Evolutionary conservation across 75 land plant genomes (phyloP), one percentile per base, ranked within the genome.

Genomic region (Selaginella moellendorffii): DNA sequence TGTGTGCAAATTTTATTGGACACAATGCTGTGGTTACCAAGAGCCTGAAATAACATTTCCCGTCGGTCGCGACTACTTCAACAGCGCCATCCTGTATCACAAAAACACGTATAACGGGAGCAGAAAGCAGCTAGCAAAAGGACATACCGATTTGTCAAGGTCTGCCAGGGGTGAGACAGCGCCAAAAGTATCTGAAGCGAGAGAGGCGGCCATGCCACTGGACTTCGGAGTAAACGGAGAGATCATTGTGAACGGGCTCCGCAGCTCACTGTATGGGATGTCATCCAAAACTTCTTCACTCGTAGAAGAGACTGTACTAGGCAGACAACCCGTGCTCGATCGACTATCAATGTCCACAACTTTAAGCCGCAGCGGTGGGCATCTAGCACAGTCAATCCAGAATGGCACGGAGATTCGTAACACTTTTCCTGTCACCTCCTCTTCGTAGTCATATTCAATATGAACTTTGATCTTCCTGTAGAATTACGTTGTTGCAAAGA

Each of bases 381-480:
- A 86, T 61, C 82, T 78, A 28, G 68, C 63, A 70, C 82, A 69
- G 69, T 78, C 76, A 52, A 95, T 66, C 99, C 99, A 95, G 61
- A 72, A 90, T 24, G 97, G 86, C 25, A 84, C 82, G 68, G 83
- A 95, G 0, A 90, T 54, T 70, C 83, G 77, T 10, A 95, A 62
- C 36, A 72, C 67, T 63, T 74, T 86, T 23, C 80, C 76, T 46
- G 68, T 54, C 12, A 74, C 18, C 0, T 68, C 80, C 1, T 68
- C 78, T 65, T 76, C 77, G 64, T 65, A 64, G 68, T 69, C 78
- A 59, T 86, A 79, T 17, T 95, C 97, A 58, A 95, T 75, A 58
- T 80, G 75, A n/a, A 95, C 69, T 69, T 84, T 76, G 52, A 82
- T 76, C 52, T 76, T 73, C 79, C 99, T 95, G 80, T 66, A 77